Evolutionary conservation across 768 basidiomycete species (phyloP), one percentile per base, ranked within the genome.

Genomic region (Lactarius indigo): DNA sequence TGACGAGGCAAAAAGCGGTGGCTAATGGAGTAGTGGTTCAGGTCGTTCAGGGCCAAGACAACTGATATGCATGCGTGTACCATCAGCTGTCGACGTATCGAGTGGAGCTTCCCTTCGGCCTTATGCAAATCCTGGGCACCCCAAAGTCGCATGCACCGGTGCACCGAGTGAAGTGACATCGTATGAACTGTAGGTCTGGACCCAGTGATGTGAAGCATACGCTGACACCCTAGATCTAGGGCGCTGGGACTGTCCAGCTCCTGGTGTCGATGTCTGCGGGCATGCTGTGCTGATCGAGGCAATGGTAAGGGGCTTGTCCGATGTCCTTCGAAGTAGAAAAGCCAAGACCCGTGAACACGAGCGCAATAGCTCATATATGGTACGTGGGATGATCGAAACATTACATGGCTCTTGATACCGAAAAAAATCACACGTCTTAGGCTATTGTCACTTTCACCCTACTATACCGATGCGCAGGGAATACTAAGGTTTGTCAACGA

Each of bases 401-500:
- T 63, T 26, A 15, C 39, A 37, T 0, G 28, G 30, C 41, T 20
- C 39, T 41, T 33, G 39, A 30, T 31, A 42, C 39, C 26, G 28
- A 54, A 39, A 7, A 28, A 54, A 52, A 23, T 41, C 41, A 18
- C 44, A 10, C 44, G 44, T 23, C 35, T 37, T 12, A 13, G 12
- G 12, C 44, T 20, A 44, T 44, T n/a, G 18, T 44, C 50, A 1
- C 23, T 26, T 26, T 10, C 20, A 50, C 23, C 50, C 12, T 15
- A 28, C 55, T 39, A 15, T 39, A 39, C 30, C 20, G 18, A 58
- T 41, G n/a, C 39, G 31, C 10, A 35, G 26, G 39, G 33, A 62
- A 57, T 18, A 26, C 56, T 57, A 66, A 65, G 64, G 50, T 65
- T 61, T 56, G 42, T 39, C 23, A 50, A 47, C 56, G 41, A 59